Base-by-base conservation (phyloP, 192 early-diverging fungal genomes). In the Chytriomyces sp. region DNA sequence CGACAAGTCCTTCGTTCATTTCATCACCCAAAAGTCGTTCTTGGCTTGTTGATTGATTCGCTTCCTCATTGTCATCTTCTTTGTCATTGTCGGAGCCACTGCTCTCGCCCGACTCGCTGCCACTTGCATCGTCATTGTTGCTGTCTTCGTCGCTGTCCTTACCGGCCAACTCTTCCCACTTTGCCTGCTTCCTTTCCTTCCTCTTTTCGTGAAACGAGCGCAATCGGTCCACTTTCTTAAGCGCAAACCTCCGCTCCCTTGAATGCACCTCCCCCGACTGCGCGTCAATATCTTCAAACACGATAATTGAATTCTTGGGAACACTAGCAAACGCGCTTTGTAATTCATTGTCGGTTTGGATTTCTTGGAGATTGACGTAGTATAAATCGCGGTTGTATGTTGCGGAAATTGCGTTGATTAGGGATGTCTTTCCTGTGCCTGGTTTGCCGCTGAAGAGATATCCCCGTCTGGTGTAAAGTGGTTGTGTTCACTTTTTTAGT, bases 251-350 rank as follows among this genome's bases (percentile, higher is more conserved):
- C 20, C 75, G 73, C 45, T 84, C 79, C n/a, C 80, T 75, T 20
- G 70, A 71, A 64, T 86, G 85, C 8, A 82, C 71, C 23, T 82
- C 72, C 24, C 72, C 80, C 47, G 84, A 81, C 72, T 85, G 83
- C 10, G 89, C 78, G 68, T 90, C 89, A 45, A 89, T 77, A 69
- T 89, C 87, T 71, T 89, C 87, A 64, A 89, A 81, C 3, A 88
- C 87, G 23, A 89, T 82, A 44, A 74, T 64, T 53, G 68, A 46
- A 35, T 82, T 82, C 43, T 80, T 79, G 23, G 83, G 72, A 44
- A 84, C 81, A 62, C 74, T 74, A 45, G 71, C 45, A 60, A 84
- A 84, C 20, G 80, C 80, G 50, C 67, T 72, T 60, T 84, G 83
- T 7, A 84, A 69, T 11, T 67, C 74, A 23, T 72, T 72, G 77